Evolutionary conservation across 805 yeast species (phyloP).

Genomic region (Zygosaccharomyces siamensis): DNA sequence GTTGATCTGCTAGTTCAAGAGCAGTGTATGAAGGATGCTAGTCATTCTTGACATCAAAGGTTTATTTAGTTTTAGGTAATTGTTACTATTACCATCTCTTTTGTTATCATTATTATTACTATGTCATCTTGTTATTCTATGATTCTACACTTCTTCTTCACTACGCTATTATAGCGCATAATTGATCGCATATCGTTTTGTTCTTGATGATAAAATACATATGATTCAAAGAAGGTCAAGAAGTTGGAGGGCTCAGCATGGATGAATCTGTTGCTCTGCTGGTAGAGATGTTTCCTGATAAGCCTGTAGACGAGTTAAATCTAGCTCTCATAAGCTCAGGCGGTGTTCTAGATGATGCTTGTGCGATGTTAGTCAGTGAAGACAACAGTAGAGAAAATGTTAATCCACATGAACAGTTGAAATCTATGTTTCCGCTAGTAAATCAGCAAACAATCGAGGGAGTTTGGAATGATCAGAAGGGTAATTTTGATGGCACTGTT

Average conservation of each 20-base stretch:
- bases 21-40: not conserved
- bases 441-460: slow-evolving; percentile 31
- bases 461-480: slow-evolving; percentile 30
- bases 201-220: not conserved
- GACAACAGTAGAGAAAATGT: slow-evolving; percentile 1
- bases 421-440: slow-evolving; percentile 45
- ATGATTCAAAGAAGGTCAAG: not conserved
- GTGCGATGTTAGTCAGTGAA: slow-evolving; percentile 26
- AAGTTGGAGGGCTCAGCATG: not conserved
- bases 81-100: not conserved
- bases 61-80: not conserved
- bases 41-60: not conserved
- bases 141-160: not conserved
- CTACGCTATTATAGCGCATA: not conserved
- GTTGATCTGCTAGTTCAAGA: slow-evolving; percentile 16
- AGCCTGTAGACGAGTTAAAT: slow-evolving; percentile 7
- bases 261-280: slow-evolving; percentile 5
- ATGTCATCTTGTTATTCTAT: not conserved
- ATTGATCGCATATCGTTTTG: not conserved
- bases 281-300: slow-evolving; percentile 23
- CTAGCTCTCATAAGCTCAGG: slow-evolving; percentile 19
- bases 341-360: slow-evolving; percentile 22
- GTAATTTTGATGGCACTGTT: slow-evolving; percentile 28
- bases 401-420: slow-evolving; percentile 21
- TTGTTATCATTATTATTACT: not conserved